Base-by-base conservation (phyloP, 2,329 filamentous ascomycete species). In the Cordyceps tenuipes region DNA sequence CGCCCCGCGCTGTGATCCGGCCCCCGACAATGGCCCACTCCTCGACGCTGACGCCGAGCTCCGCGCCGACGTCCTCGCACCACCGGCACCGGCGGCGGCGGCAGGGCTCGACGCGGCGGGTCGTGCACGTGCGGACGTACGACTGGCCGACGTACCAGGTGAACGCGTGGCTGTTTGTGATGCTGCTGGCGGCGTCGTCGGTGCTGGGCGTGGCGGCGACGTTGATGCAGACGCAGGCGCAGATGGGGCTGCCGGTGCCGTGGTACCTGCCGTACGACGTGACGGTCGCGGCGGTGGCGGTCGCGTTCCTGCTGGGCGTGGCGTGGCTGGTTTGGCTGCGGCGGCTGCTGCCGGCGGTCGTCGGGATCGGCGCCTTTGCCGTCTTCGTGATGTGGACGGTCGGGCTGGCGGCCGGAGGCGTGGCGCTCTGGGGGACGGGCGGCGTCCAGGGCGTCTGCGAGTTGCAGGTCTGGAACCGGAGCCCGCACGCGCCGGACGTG, bases 241-340 rank as follows among this genome's bases (percentile, higher is more conserved):
- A 81, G 61, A 71, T 88, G 12, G 63, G 72, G 2, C 73, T 87
- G 9, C 72, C 75, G 3, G 73, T 84, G 19, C 85, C 85, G 59
- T 88, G 85, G 85, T 87, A 87, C 71, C 87, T 88, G 64, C 76
- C 84, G 9, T 88, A 87, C 76, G 84, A 79, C 70, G 81, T 88
- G 59, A 83, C 82, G 21, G 79, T 84, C 59, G 73, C 74, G 29
- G 68, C 76, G 21, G 80, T 91, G 26, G 81, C 81, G 2, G 81
- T 91, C 17, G 66, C 82, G 62, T 92, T 88, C 74, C 84, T 93
- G 61, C 69, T 83, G 61, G 71, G 85, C 2, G 79, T 89, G 6
- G 78, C 91, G 48, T 83, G 76, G 71, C 77, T 88, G 31, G 86
- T 87, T 64, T 79, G 78, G 59, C 77, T 82, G 62, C 79, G 83